Evolutionary conservation across 148 eudicot genomes (phyloP), one percentile per base, ranked within the genome.

Genomic region (Fagopyrum esculentum): DNA sequence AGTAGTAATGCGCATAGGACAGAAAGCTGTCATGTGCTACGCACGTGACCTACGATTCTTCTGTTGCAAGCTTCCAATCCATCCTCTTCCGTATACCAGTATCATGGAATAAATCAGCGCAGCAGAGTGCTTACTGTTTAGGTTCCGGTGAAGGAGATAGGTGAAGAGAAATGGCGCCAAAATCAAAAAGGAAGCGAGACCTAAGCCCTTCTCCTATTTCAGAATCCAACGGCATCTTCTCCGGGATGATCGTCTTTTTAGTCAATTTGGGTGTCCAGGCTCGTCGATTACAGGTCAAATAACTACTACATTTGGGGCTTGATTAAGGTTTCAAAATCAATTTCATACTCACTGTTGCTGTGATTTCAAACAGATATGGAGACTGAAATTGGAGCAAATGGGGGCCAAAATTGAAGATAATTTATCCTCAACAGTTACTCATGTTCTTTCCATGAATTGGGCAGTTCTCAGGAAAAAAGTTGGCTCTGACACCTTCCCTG

Each of bases 321-420:
- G 17, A 35, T 17, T 68, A 15, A 66, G 47, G 40, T 35, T 9
- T 71, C 55, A 47, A 71, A 35, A 71, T 49, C 47, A 35, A 17
- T 71, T 17, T 17, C 43, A 12, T 7, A 45, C 12, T 46, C 74
- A 71, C 45, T 45, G 48, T 35, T 35, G 2, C 7, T 66, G 71
- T 43, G 71, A 46, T 40, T 40, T 43, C 70, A 66, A 40, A 66
- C 68, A 94, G 98, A 90, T 94, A 61, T 91, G 98, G 97, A 90
- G 87, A 87, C 89, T 85, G 75, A 91, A 79, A 73, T 80, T 94
- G 78, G 88, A 77, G 82, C 97, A 94, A 83, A 84, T 89, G 97
- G 98, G 98, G 72, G 97, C 92, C 61, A 78, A 69, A 48, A 73
- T 94, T 35, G 96, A 90, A 84, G 90, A 82, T 17, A 57, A 40